Base-by-base conservation (phyloP, 2,329 filamentous ascomycete genomes). In the Xylariaceae sp. region DNA sequence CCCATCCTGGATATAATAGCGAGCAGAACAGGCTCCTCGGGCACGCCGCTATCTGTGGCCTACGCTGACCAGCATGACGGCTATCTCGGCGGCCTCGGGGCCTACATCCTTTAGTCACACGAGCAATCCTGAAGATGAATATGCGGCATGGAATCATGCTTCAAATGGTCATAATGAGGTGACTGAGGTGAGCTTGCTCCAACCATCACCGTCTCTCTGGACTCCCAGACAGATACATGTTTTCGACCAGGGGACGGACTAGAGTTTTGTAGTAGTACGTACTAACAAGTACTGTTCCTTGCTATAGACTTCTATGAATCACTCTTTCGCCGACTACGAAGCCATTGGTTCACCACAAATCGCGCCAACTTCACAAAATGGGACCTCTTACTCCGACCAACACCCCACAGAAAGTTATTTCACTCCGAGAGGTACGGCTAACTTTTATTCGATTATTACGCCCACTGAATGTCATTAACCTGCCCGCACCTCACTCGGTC, bases 61-160 rank as follows among this genome's bases (percentile, higher is more conserved):
- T 56, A 61, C 53, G 61, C 65, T 61, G 59, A 60, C 55, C 45
- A 61, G 60, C 49, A 85, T 84, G 82, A 78, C 82, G 67, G 76
- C 80, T 69, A 78, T 85, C 71, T 81, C 82, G 64, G 73, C 80
- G 64, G 75, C 74, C 64, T 77, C 78, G 60, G 77, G 78, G 61
- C 75, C 79, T 48, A 75, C 79, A 58, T 76, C 79, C 41, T 72
- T 84, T 58, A 79, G 77, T 60, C 78, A 80, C 55, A 76, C 81
- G 14, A 76, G 75, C 62, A 82, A 78, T 67, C 78, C 77, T 53
- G 77, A 84, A 67, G 81, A 75, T 43, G 75, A 80, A 41, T 75
- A 73, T 34, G 73, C 75, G 44, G 66, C 74, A 19, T 84, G 82
- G 82, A 69, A 68, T 55, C 64, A 68, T 37, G 34, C 54, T 41